A percentile compares a stretch with the other conserved stretches of the same genome.
These are phyloP conservation scores for Hippophae gyantsensis DNA, from an alignment of 306 rosid species.

Conservation along the genomic window DNA sequence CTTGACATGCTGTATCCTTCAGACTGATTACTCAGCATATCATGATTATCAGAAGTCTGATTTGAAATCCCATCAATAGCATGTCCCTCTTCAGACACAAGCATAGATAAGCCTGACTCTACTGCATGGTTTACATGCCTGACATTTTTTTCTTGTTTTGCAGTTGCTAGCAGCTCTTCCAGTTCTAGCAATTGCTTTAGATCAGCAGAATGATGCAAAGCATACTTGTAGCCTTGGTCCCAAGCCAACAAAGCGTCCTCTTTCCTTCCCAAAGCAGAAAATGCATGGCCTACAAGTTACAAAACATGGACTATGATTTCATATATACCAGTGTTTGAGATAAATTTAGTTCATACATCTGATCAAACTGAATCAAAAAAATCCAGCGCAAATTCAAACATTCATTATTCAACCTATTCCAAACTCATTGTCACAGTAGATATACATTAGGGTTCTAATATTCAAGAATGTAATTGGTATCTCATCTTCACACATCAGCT, in stretches of 20 bases:
- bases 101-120: constrained; percentile 16
- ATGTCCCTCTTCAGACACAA: constrained; percentile 28
- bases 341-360: no score
- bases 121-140: constrained; percentile 23
- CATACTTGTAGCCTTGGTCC: constrained; percentile 83
- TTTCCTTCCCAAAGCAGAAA: constrained; percentile 69
- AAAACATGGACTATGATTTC: constrained; percentile 3
- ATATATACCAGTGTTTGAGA: background rate
- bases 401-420: no score
- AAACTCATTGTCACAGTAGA: no score
- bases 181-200: constrained; percentile 82
- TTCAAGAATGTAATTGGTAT: no score
- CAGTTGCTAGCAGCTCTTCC: constrained; percentile 57
- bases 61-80: constrained; percentile 20
- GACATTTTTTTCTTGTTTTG: constrained; percentile 34
- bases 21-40: constrained; percentile 24
- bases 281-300: constrained; percentile 54
- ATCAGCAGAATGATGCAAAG: constrained; percentile 60
- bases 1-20: constrained; percentile 27
- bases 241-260: constrained; percentile 71
- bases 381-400: no score
- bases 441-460: no score
- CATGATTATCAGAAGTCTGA: constrained; percentile 23
- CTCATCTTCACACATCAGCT: no score
- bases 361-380: background rate